These are phyloP conservation scores for Candida parachauliodes DNA, from an alignment of 805 yeast genomes.

Conservation along the genomic window DNA sequence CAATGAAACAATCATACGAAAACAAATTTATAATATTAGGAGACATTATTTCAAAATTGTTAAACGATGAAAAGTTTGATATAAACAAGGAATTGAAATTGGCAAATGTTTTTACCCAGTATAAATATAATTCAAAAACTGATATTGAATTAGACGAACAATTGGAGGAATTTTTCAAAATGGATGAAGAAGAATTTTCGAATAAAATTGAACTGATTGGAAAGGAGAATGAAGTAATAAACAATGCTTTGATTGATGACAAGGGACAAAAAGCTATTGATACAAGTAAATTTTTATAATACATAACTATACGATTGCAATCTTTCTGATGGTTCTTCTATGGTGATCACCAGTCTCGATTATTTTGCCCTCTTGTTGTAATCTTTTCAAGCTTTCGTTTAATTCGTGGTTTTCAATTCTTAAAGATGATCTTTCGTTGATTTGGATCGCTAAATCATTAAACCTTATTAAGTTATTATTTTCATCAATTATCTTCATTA, in stretches of 20 bases:
- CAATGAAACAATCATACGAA: conserved; percentile 35
- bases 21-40: conserved; percentile 31
- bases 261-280: conserved; percentile 2
- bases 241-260: not conserved
- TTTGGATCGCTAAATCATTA: conserved; percentile 52
- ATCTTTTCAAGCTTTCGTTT: conserved; percentile 60
- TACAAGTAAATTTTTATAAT: conserved; percentile 13
- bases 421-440: conserved; percentile 64
- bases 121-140: conserved; percentile 26
- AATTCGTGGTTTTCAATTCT: conserved; percentile 70
- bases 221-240: not conserved
- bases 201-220: not conserved
- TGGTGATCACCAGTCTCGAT: conserved; percentile 69
- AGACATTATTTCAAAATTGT: conserved; percentile 27
- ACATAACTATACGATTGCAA: conserved; percentile 12
- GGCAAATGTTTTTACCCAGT: conserved; percentile 41
- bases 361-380: conserved; percentile 69
- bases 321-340: conserved; percentile 51
- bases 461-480: conserved; percentile 50
- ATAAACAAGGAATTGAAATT: conserved; percentile 37
- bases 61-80: conserved; percentile 37
- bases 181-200: conserved; percentile 22
- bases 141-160: conserved; percentile 40
- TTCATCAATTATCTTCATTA: conserved; percentile 52
- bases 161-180: conserved; percentile 31